These are phyloP conservation scores for Microstegium vimineum DNA, from an alignment of 176 grass and related monocot species.

Conservation along the genomic window DNA sequence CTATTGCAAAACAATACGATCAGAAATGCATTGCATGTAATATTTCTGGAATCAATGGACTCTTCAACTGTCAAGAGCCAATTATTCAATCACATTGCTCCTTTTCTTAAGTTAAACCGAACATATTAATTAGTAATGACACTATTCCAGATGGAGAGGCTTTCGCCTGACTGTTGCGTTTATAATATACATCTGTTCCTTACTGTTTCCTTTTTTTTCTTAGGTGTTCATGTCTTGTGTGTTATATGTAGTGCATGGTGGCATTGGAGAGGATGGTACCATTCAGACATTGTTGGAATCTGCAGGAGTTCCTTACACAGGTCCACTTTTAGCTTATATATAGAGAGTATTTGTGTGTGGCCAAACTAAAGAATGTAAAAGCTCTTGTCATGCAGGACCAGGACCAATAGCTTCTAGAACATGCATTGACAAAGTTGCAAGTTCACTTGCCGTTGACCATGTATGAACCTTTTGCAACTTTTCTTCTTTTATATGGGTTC, in stretches of 20 bases:
- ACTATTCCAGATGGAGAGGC: background rate
- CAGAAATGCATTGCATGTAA: background rate
- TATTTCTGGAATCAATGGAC: conserved; percentile 4
- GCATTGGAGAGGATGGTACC: conserved; percentile 96
- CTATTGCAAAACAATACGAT: background rate
- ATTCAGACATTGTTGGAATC: conserved; percentile 82
- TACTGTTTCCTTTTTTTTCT: background rate
- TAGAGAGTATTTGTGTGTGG: background rate
- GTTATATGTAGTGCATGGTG: conserved; percentile 85
- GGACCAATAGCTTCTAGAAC: conserved; percentile 78
- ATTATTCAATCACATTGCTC: background rate
- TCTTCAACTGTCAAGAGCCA: background rate
- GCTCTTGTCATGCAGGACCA: conserved; percentile 53
- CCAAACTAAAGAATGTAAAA: conserved; percentile 9
- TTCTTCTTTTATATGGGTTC: conserved; percentile 5
- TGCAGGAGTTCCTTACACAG: conserved; percentile 87
- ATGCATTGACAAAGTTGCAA: conserved; percentile 91
- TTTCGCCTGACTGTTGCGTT: background rate
- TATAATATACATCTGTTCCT: background rate
- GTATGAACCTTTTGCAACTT: conserved; percentile 50
- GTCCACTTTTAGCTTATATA: conserved; percentile 24
- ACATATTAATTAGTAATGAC: background rate
- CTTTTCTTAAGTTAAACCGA: background rate
- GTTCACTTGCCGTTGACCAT: conserved; percentile 66
- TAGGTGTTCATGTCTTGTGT: background rate